These are phyloP conservation scores for Vanrija sp. DNA, from an alignment of 1,284 basidiomycete genomes.

Conservation along the genomic window DNA sequence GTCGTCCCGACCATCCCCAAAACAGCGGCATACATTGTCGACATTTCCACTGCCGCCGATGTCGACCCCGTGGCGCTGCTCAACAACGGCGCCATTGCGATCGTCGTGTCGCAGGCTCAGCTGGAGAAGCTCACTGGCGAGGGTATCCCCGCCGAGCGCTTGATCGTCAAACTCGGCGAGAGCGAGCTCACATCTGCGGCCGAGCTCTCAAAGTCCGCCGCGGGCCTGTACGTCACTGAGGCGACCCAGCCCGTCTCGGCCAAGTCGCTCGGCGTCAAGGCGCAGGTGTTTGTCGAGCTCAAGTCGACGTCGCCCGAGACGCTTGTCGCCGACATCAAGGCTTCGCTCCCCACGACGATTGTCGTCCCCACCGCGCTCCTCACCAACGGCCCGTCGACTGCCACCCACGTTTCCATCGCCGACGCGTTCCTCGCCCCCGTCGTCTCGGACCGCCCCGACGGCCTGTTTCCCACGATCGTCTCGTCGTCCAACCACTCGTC, in stretches of 20 bases:
- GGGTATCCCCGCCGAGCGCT: conserved; percentile 62
- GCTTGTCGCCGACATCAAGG: conserved; percentile 58
- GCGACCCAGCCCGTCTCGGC: conserved; percentile 54
- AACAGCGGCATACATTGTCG: conserved; percentile 54
- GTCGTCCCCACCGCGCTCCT: conserved; percentile 71
- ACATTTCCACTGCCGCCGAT: conserved; percentile 56
- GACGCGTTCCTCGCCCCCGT: conserved; percentile 81
- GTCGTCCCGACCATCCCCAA: conserved; percentile 38
- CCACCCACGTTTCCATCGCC: conserved; percentile 66
- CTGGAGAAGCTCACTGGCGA: conserved; percentile 57
- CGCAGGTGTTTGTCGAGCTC: conserved; percentile 60
- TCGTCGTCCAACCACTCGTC: conserved; percentile 65
- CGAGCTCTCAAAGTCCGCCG: conserved; percentile 51
- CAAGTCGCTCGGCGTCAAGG: conserved; percentile 66
- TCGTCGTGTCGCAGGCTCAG: conserved; percentile 64
- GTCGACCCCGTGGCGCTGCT: conserved; percentile 64
- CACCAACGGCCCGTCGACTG: conserved; percentile 55
- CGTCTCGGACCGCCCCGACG: conserved; percentile 82
- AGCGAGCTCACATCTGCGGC: conserved; percentile 64
- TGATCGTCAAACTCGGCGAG: conserved; percentile 70
- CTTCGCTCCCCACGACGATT: conserved; percentile 65
- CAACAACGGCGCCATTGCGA: conserved; percentile 70
- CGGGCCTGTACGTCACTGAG: conserved; percentile 31
- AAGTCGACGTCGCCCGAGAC: conserved; percentile 49
- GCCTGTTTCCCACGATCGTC: conserved; percentile 88